Evolutionary conservation across 306 rosid genomes (phyloP), one percentile per base, ranked within the genome.

Genomic region (Fragaria iinumae): DNA sequence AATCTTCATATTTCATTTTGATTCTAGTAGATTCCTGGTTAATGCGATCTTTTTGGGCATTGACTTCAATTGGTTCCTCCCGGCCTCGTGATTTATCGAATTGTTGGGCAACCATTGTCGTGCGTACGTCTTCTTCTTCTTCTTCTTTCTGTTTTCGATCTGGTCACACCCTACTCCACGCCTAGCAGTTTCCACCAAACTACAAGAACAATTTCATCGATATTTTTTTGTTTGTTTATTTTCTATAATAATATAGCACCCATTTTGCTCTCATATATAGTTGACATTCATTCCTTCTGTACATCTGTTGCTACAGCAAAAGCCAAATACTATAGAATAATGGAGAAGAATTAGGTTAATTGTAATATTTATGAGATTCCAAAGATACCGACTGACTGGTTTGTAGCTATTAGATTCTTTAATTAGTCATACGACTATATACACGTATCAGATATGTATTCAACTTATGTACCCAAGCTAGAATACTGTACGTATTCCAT

Each of bases 231-330:
- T 18, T 53, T 9, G 8, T 17, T 5, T 6, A 4, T 53, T 21
- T 9, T 56, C 16, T 21, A 56, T 56, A 56, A 21, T 4, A 57
- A 13, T 5, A 4, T 8, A 62, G 67, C 67, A 14, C 43, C 38
- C 41, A 63, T 29, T 6, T 62, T 60, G 39, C 67, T 27, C 41
- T 14, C 43, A 32, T 32, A 32, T 32, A 63, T 2, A 60, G 67
- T 63, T 63, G 67, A 63, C 67, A 32, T 63, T 63, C 67, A 63
- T 63, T 62, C 43, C 67, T 38, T 38, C 17, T 32, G 34, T 11
- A 29, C 17, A 6, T 47, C 0, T 14, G 1, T 13, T 29, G 39
- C 4, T 29, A 41, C 5, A 3, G 64, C 67, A 62, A 6, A 62
- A 62, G 34, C 67, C 14, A 14, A 60, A 63, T 60, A 29, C 16